Evolutionary conservation across 2,329 filamentous ascomycete genomes (phyloP), one percentile per base, ranked within the genome.

Genomic region (Exophiala calicioides): DNA sequence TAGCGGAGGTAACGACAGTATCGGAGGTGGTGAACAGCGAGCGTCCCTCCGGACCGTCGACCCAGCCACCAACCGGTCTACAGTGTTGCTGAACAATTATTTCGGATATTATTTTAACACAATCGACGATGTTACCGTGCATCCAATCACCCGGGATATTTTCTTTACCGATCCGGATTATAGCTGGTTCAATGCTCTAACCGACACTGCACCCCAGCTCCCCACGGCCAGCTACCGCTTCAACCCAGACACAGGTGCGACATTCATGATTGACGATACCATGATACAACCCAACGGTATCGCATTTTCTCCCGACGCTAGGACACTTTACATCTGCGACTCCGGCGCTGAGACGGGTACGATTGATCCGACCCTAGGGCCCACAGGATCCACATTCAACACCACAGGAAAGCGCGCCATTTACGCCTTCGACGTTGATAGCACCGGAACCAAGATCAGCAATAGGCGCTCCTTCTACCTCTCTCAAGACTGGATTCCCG

Each of bases 81-180:
- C 59, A 5, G 64, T 62, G 3, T 58, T 77, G 16, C 50, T 76
- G 12, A 75, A 72, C 47, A 73, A 69, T 55, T 76, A 68, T 59
- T 70, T 69, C 37, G 73, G 73, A 20, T 69, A 67, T 57, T 71
- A 73, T 60, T 70, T 74, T 57, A 67, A 64, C 52, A 64, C 61
- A 18, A 55, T 72, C 40, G 69, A 75, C 57, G 72, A 75, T 46
- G 60, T 69, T 5, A 63, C 68, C 41, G 66, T 74, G 32, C 67
- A 71, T 23, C 54, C 60, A 4, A 32, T 39, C 13, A 68, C 67
- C 1, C 71, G 70, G 35, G 68, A 73, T 31, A 62, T 77, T 31
- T 77, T 73, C 71, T 76, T 77, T 61, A 76, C 74, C 1, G 74
- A 76, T 52, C 68, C 71, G 5, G 57, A 62, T 29, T 70, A 71